Base-by-base conservation (phyloP, 352 stramenopile species). In the Thraustochytrium sp. region DNA sequence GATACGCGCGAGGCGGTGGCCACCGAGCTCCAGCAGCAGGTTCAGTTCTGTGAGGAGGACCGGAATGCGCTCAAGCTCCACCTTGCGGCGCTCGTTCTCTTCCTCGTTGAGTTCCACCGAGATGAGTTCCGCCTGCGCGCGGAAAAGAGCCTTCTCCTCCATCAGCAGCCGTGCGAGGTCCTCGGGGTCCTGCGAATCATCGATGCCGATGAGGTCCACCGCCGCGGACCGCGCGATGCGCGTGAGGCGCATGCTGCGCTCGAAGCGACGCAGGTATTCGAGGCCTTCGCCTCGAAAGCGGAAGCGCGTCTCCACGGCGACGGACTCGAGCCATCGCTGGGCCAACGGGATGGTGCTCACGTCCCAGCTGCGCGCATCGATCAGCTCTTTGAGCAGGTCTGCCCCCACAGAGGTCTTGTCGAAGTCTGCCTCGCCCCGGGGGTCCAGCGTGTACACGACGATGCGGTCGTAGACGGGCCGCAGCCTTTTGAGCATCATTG, bases 231-330 rank as follows among this genome's bases (percentile, higher is more conserved):
- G 59, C 2, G 59, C 59, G 40, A 72, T 44, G 26, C 59, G 59
- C 36, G 59, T 46, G 0, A 72, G 13, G 21, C 26, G 29, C 0
- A 75, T 21, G 29, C 62, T 75, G 38, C 16, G 23, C 11, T 51
- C 40, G 40, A 31, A 75, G 23, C 62, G 68, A 1, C 38, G 36
- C n/a, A 80, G 31, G n/a, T 55, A 51, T 8, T 29, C 4, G 29
- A 64, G 18, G 23, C 68, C 68, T 34, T 68, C 48, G 5, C 68
- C 68, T 3, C 16, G 9, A 38, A 80, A 72, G 11, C 21, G 3
- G 34, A 23, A 80, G 3, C 68, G 68, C 23, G 68, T 80, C 68
- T 80, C 68, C 18, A 80, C 31, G 11, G 76, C 44, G 0, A 34
- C n/a, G 48, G 31, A 23, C 23, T 55, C 31, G 13, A 63, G 51